A percentile compares a stretch with the other conserved stretches of the same genome.
These are phyloP conservation scores for Cordia subcordata DNA, from an alignment of 257 asterid genomes.

Conservation along the genomic window DNA sequence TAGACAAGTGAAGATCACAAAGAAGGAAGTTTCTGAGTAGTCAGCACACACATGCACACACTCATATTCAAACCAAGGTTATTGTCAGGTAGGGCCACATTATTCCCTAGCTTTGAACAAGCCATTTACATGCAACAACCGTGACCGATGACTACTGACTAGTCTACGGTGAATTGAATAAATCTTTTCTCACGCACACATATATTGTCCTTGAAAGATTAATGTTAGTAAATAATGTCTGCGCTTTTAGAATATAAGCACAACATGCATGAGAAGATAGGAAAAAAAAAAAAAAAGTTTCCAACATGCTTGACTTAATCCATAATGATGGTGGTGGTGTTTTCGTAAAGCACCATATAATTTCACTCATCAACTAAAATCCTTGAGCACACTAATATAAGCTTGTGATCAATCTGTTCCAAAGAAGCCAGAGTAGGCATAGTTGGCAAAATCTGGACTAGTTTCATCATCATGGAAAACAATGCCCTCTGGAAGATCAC, in stretches of 20 bases:
- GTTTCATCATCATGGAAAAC: conserved; percentile 12
- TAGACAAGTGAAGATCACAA: too few species aligned
- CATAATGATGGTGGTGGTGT: background rate
- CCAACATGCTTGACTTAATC: too few species aligned
- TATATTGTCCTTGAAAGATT: conserved; percentile 1
- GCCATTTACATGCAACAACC: conserved; percentile 27
- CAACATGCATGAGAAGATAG: background rate
- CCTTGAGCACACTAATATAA: too few species aligned
- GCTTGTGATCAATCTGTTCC: too few species aligned
- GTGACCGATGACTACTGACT: conserved; percentile 16
- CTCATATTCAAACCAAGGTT: too few species aligned
- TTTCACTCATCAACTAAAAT: background rate
- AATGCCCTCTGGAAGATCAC: conserved; percentile 10
- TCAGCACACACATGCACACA: background rate
- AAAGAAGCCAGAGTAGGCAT: background rate
- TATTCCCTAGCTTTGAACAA: conserved; percentile 10
- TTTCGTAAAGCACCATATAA: background rate
- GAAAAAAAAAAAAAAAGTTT: too few species aligned
- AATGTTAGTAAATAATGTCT: background rate
- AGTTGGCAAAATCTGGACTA: background rate
- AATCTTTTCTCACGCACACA: conserved; percentile 4
- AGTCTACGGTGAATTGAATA: conserved; percentile 7
- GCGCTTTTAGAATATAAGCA: background rate
- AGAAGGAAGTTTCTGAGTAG: background rate
- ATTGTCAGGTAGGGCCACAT: background rate